phyloP scores from a whole-genome alignment of 108 stramenopile species.

The Nitzschia inconspicua region DNA sequence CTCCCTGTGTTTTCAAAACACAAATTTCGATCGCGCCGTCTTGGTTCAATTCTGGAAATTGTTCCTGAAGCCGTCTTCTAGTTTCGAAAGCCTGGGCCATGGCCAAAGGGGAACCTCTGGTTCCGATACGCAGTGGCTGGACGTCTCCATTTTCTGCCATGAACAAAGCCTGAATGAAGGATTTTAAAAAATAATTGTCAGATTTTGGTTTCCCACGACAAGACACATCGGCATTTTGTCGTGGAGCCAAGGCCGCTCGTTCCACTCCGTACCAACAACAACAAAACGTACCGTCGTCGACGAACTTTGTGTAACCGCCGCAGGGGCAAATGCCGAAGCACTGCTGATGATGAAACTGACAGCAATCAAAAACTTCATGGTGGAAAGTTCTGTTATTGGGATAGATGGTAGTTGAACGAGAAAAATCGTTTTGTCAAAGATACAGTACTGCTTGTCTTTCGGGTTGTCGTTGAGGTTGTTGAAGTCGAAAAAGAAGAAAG shows the following conservation, averaged over 20 bases:
- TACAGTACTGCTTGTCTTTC: no score
- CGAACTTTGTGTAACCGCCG: constrained; percentile 18
- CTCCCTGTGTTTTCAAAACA: constrained; percentile 98
- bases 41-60: constrained; percentile 88
- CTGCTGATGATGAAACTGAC: constrained; percentile 22
- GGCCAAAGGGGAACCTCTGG: constrained; percentile 96
- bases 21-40: constrained; percentile 97
- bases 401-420: not conserved
- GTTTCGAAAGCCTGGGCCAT: constrained; percentile 99
- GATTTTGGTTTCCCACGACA: no score
- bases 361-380: constrained; percentile 66
- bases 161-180: constrained; percentile 68
- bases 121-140: constrained; percentile 92
- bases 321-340: constrained; percentile 54
- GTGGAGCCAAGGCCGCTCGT: no score
- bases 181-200: no score
- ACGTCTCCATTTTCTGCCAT: constrained; percentile 68
- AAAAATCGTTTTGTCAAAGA: no score
- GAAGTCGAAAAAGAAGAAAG: no score
- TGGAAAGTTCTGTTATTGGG: constrained; percentile 4
- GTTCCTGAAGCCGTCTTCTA: constrained; percentile 78
- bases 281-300: constrained; percentile 33
- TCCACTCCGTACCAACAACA: no score
- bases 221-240: no score
- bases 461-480: no score